Evolutionary conservation across 352 stramenopile species (phyloP).

Genomic region (Pythium inflatum): DNA sequence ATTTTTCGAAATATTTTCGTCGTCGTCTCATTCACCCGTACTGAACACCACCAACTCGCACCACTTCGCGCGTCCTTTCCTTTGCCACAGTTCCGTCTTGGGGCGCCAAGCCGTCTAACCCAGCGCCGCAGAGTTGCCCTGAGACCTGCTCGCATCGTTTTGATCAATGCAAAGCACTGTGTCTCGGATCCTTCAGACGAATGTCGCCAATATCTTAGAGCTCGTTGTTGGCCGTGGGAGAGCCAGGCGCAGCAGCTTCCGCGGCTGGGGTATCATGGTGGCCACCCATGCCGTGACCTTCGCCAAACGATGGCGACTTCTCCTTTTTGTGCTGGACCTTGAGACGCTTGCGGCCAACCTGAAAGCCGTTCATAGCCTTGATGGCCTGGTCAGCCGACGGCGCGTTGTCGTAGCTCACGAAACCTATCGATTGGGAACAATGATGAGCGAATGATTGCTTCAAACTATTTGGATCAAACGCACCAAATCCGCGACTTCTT

Average conservation of each 20-base stretch:
- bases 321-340: slow-evolving; percentile 97
- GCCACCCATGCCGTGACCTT: slow-evolving; percentile 44
- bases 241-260: slow-evolving; percentile 44
- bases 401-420: slow-evolving; percentile 96
- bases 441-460: neutral
- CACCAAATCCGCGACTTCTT: slow-evolving; percentile 93
- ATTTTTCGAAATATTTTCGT: neutral
- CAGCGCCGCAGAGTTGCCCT: neutral
- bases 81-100: too few relatives aligned
- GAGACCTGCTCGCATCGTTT: neutral
- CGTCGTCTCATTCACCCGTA: neutral
- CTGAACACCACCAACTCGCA: neutral
- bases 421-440: slow-evolving; percentile 81
- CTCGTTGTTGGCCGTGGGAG: slow-evolving; percentile 39
- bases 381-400: slow-evolving; percentile 93
- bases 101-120: neutral
- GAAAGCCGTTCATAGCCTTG: slow-evolving; percentile 95
- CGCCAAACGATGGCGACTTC: slow-evolving; percentile 77
- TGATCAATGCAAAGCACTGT: neutral
- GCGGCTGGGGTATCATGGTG: slow-evolving; percentile 55
- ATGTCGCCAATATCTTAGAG: slow-evolving; percentile 27
- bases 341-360: slow-evolving; percentile 96
- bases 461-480: slow-evolving; percentile 38
- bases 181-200: neutral
- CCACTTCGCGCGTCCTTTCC: neutral